Evolutionary conservation across 331 rosid genomes (phyloP).

Genomic region (Pyrus hybrid): DNA sequence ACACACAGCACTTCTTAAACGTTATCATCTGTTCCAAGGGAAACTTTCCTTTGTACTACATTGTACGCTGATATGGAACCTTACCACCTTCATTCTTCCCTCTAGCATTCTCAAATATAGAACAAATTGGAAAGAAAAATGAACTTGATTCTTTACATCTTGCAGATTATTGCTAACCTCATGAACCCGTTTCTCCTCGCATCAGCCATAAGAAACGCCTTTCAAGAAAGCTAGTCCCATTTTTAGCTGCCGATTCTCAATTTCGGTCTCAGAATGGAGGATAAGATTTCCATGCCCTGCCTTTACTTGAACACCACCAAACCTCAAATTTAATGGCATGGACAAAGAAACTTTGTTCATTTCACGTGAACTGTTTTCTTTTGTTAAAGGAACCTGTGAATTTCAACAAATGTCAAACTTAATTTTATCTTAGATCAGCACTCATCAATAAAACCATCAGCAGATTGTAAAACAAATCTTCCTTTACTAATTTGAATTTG

Average conservation of each 20-base stretch:
- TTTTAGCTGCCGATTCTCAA: not conserved
- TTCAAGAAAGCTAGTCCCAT: not conserved
- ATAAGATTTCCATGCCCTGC: not conserved
- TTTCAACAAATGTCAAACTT: not conserved
- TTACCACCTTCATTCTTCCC: not conserved
- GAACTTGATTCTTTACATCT: not conserved
- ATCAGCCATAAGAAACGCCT: not conserved
- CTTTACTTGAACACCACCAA: not conserved
- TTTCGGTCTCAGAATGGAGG: not conserved
- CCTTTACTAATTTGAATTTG: not conserved
- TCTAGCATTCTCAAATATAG: not conserved
- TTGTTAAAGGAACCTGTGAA: not conserved
- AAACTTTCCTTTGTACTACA: not conserved
- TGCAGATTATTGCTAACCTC: not conserved
- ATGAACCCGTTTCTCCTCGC: not conserved
- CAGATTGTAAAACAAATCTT: not conserved
- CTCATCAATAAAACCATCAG: not conserved
- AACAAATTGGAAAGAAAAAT: not conserved
- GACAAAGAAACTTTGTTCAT: not conserved
- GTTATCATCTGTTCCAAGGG: not conserved
- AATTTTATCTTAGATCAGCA: not conserved
- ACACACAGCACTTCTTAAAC: not conserved
- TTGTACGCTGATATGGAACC: not conserved
- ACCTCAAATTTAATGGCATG: not conserved
- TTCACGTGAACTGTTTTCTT: not conserved